Base-by-base conservation (phyloP, 2,329 filamentous ascomycete species). In the Claviceps citrina region DNA sequence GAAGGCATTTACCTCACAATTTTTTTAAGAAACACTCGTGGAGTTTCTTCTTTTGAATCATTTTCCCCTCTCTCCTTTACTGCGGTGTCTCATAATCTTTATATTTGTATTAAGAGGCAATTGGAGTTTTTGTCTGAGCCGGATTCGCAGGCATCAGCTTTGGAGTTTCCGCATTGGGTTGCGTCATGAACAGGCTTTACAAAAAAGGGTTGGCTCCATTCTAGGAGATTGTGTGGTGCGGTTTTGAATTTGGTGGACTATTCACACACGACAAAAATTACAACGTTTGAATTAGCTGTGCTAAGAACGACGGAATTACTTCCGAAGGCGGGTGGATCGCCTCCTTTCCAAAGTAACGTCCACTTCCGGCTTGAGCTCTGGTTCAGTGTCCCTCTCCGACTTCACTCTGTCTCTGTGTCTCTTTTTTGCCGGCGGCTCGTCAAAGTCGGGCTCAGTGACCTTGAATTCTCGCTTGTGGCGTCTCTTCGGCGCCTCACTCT, bases 391-490 rank as follows among this genome's bases (percentile, higher is more conserved):
- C 44, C 54, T 47, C 43, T 55, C 44, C 35, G 35, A 40, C 28
- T 51, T 55, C 3, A 33, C 24, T 28, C 31, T 12, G 31, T 39
- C 47, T 8, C 31, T 27, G n/a, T 49, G 49, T 35, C 47, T 51
- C 48, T 50, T 56, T 42, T 55, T 60, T 5, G 40, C 38, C 3
- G 52, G 51, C 2, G 48, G 43, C 4, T 27, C 42, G 4, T 49
- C 52, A 9, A 49, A 52, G 28, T 42, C 58, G 43, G 16, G n/a
- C 8, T 16, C 36, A n/a, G 24, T 16, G n/a, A 39, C 55, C 40
- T 47, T 51, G 39, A 54, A 43, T 43, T 50, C 52, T 15, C 47
- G 41, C 46, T 53, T 57, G 22, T 50, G 45, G 26, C 49, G 39
- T 31, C 50, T 53, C 30, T 50, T 54, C 3, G 49, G 46, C 2